Base-by-base conservation (phyloP, 2,329 filamentous ascomycete genomes). In the Akanthomyces muscarius region DNA sequence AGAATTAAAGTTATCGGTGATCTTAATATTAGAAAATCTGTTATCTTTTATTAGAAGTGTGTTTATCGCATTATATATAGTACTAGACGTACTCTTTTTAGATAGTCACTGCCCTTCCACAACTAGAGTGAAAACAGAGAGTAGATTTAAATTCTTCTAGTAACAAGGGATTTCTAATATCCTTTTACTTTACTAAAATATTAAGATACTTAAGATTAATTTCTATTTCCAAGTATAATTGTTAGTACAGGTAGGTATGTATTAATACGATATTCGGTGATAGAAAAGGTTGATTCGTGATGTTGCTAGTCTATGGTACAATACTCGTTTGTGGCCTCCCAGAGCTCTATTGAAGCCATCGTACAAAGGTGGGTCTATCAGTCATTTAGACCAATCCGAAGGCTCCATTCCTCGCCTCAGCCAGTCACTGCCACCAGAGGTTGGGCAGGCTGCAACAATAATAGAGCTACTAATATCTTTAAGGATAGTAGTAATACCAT, bases 171-270 rank as follows among this genome's bases (percentile, higher is more conserved):
- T 70, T 67, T 25, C 53, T 64, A 0, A 66, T 55, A 0, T 65
- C 66, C 44, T 66, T 74, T 53, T 70, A 73, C 53, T 69, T 71
- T 25, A 65, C 62, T 3, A 62, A 64, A 33, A 75, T 64, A 7
- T 66, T 66, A 1, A 77, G 44, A 14, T 66, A 67, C 1, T 74
- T 75, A 65, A 76, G 75, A 52, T 67, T 69, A 55, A 76, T 67
- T 2, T 71, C 66, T 69, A 77, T 72, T 23, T 64, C 68, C 36
- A 77, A 63, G 1, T 66, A n/a, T n/a, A n/a, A n/a, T n/a, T 21
- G 21, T 21, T 21, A 1, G 21, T 21, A 21, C 21, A 21, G 21
- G 1, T 21, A 21, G 21, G 21, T 21, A 21, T 1, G 21, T 21
- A 21, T 21, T 21, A 21, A 21, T 21, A 21, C 21, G 21, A 21